A percentile compares a stretch with the other conserved stretches of the same genome.
These are phyloP conservation scores for Saussurea involucrata DNA, from an alignment of 129 eudicot genomes.

Conservation along the genomic window DNA sequence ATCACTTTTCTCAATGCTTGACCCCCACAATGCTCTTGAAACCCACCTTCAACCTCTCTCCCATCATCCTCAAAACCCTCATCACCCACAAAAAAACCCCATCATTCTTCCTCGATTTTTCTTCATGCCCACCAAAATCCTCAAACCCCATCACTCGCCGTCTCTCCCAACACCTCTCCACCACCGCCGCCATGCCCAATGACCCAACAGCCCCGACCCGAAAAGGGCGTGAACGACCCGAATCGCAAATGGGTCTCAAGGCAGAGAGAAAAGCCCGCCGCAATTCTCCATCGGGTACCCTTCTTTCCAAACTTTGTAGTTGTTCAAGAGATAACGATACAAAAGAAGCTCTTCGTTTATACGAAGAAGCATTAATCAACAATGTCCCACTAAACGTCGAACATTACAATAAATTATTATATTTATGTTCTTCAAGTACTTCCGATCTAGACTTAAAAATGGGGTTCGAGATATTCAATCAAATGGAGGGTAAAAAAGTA, in stretches of 20 bases:
- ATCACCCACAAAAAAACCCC: conserved; percentile 38
- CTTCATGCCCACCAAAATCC: conserved; percentile 22
- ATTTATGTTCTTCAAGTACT: conserved; percentile 50
- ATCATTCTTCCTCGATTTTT: conserved; percentile 16
- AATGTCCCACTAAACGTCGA: conserved; percentile 38
- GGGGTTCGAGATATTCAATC: conserved; percentile 79
- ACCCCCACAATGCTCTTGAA: conserved; percentile 35
- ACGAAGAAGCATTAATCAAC: conserved; percentile 51
- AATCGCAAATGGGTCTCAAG: conserved; percentile 23
- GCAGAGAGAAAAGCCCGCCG: conserved; percentile 37
- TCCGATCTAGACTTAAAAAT: conserved; percentile 39
- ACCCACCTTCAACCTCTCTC: conserved; percentile 32
- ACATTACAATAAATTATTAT: conserved; percentile 69
- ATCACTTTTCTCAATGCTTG: neutral
- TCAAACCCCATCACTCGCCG: conserved; percentile 25
- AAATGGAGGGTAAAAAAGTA: conserved; percentile 52
- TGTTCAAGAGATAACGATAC: conserved; percentile 55
- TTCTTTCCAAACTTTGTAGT: conserved; percentile 39
- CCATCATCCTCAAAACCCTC: conserved; percentile 25
- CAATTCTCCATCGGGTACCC: conserved; percentile 50
- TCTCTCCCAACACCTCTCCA: conserved; percentile 22
- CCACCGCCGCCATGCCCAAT: conserved; percentile 21
- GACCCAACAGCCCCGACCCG: conserved; percentile 13
- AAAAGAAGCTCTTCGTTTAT: conserved; percentile 57
- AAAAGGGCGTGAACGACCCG: neutral